phyloP scores from a whole-genome alignment of 345 rosid genomes.

The Clarkia xantiana region DNA sequence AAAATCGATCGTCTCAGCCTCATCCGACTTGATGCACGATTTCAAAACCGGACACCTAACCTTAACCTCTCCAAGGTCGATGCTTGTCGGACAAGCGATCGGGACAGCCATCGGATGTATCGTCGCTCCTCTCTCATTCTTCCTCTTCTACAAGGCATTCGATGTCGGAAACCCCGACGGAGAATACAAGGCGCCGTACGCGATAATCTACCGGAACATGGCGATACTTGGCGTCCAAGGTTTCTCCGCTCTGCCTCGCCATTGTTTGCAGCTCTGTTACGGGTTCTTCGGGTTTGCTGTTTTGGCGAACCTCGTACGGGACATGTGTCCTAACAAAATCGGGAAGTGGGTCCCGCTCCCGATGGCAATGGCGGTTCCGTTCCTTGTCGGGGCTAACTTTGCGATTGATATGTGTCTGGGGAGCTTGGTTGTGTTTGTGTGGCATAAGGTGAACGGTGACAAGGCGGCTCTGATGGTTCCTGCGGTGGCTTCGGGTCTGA shows the following conservation, averaged over 20 bases:
- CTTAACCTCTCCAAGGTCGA: conserved; percentile 72
- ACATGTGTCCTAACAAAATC: conserved; percentile 26
- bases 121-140: conserved; percentile 76
- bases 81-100: conserved; percentile 79
- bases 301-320: conserved; percentile 47
- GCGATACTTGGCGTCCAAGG: conserved; percentile 90
- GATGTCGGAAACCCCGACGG: conserved; percentile 84
- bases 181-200: conserved; percentile 90
- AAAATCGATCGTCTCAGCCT: conserved; percentile 70
- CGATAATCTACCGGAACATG: conserved; percentile 77
- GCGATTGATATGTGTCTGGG: conserved; percentile 80
- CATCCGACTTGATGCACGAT: conserved; percentile 93
- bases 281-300: conserved; percentile 73
- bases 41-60: conserved; percentile 85
- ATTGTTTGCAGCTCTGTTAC: conserved; percentile 73
- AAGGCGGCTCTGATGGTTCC: conserved; percentile 61
- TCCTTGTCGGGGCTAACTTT: conserved; percentile 78
- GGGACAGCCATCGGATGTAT: conserved; percentile 83
- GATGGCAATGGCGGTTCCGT: conserved; percentile 97
- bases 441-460: conserved; percentile 39
- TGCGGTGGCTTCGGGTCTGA: conserved; percentile 82
- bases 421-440: conserved; percentile 38
- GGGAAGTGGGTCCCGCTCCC: conserved; percentile 82
- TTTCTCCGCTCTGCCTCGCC: conserved; percentile 74
- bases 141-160: conserved; percentile 77